These are phyloP conservation scores for Citrullus colocynthis DNA, from an alignment of 306 rosid species.

Conservation along the genomic window DNA sequence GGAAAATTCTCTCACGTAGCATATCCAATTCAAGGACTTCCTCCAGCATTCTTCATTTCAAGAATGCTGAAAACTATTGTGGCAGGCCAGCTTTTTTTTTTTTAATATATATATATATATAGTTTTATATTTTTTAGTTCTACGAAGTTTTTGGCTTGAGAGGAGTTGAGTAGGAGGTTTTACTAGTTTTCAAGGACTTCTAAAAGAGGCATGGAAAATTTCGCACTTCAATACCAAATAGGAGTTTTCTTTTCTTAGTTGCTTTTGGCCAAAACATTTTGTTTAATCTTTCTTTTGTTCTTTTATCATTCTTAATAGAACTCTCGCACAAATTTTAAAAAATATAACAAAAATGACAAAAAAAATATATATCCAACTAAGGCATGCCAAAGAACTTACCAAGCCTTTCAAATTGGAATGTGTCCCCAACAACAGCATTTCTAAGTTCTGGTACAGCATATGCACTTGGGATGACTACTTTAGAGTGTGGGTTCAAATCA, in stretches of 20 bases:
- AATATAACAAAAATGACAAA: background rate
- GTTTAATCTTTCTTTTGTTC: background rate
- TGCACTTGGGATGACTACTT: slow-evolving; percentile 46
- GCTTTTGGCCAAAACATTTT: background rate
- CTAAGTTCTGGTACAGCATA: slow-evolving; percentile 43
- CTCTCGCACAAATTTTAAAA: background rate
- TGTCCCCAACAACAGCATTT: slow-evolving; percentile 50
- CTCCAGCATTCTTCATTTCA: too few species aligned
- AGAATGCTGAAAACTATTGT: too few species aligned
- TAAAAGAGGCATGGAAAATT: background rate
- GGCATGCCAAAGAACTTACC: slow-evolving; percentile 32
- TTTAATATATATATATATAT: too few species aligned
- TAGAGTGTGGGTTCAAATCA: slow-evolving; percentile 67
- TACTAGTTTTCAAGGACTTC: background rate
- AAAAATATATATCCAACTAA: background rate
- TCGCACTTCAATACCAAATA: background rate
- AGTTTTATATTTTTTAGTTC: background rate
- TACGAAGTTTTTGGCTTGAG: background rate
- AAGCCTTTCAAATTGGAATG: slow-evolving; percentile 90
- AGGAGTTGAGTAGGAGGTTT: background rate
- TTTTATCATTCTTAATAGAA: background rate
- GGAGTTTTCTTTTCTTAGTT: background rate
- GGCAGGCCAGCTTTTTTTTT: background rate
- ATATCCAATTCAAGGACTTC: background rate
- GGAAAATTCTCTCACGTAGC: background rate